These are phyloP conservation scores for Backusella luteola DNA, from an alignment of 192 early-diverging fungal species.

Conservation along the genomic window DNA sequence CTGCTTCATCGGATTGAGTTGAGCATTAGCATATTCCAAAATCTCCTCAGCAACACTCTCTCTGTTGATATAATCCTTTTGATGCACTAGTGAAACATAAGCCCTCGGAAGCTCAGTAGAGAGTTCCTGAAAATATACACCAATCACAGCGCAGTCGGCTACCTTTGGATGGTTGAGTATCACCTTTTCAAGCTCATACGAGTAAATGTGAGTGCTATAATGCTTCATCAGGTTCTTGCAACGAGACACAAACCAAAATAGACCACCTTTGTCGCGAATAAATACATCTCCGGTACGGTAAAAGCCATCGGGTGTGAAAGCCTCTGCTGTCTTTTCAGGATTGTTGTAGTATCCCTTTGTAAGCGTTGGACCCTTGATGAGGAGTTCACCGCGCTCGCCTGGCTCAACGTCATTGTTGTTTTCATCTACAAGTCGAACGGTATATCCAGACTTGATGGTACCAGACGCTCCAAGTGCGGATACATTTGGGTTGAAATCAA, in stretches of 20 bases:
- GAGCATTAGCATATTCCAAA: not conserved
- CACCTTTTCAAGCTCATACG: constrained; percentile 60
- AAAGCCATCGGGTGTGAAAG: constrained; percentile 49
- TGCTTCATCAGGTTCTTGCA: constrained; percentile 52
- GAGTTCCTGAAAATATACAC: not conserved
- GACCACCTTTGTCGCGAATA: constrained; percentile 46
- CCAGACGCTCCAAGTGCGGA: constrained; percentile 32
- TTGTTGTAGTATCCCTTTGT: constrained; percentile 48
- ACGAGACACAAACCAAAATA: constrained; percentile 70
- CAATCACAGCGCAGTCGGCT: not conserved
- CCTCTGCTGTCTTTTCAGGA: constrained; percentile 34
- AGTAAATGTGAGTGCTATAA: constrained; percentile 65
- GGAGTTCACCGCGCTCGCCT: constrained; percentile 53
- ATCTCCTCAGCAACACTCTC: not conserved
- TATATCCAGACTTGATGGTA: constrained; percentile 29
- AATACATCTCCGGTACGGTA: constrained; percentile 58
- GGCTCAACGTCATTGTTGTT: constrained; percentile 26
- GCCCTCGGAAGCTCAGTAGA: not conserved
- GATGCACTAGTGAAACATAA: not conserved
- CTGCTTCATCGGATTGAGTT: not conserved
- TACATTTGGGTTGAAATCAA: not conserved
- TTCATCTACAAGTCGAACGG: constrained; percentile 41
- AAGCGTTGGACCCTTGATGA: constrained; percentile 42
- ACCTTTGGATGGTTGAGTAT: not conserved
- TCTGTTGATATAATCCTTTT: not conserved